Base-by-base conservation (phyloP, 352 stramenopile species). In the Globisporangium iwayamae region DNA sequence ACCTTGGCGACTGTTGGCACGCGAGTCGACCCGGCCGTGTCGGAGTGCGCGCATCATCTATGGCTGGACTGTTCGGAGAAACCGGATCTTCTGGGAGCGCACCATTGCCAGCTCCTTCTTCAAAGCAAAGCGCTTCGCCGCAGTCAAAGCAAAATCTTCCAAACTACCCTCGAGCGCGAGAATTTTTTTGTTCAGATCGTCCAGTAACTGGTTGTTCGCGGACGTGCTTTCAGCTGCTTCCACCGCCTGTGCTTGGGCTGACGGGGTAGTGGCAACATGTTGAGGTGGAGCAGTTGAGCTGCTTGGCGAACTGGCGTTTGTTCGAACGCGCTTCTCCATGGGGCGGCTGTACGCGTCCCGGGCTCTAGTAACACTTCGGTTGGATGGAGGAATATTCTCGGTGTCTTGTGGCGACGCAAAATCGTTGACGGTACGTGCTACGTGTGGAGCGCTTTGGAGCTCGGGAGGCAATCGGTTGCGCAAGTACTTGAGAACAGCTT, bases 61-160 rank as follows among this genome's bases (percentile, higher is more conserved):
- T 38, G 56, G 72, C 59, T 69, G 55, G 36, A 73, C 60, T 20
- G 70, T 63, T 20, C 82, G 82, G 45, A 91, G 60, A 45, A 89
- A 75, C 32, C 82, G 82, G 65, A 90, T 90, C 53, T 79, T 80
- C 14, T 78, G 68, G 16, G 82, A 91, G 16, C 82, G 82, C 38
- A 83, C 77, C 76, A 87, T 91, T 20, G 83, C 83, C 47, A 94
- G 66, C 18, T 94, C 81, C 46, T 94, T 94, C 71, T 94, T 94
- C 25, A 94, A 28, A 1, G 81, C 81, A 72, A 83, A 90, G 8
- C 72, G 73, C 60, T 90, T 92, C 8, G 85, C 74, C 36, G 81
- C 76, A 8, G 77, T 81, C n/a, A 92, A 61, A n/a, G 78, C 72
- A 45, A 83, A 90, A 56, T 91, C 73, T 0, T 94, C 83, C 25